phyloP scores from a whole-genome alignment of 805 yeast species.

The Spathaspora passalidarum region DNA sequence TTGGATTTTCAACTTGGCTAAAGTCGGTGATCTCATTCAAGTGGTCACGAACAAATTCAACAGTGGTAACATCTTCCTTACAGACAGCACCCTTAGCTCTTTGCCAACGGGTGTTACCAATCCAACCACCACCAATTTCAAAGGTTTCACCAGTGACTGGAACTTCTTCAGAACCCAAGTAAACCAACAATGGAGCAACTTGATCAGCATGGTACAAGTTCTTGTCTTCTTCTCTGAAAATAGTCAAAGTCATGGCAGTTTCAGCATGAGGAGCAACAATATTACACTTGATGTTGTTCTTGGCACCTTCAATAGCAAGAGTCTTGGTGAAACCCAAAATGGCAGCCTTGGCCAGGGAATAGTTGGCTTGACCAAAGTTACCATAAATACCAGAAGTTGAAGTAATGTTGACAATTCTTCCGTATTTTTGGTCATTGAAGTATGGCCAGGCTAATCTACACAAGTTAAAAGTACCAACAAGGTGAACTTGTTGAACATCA shows the following conservation, averaged over 20 bases:
- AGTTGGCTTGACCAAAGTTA: slow-evolving; percentile 95
- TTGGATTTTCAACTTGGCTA: slow-evolving; percentile 51
- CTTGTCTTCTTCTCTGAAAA: slow-evolving; percentile 75
- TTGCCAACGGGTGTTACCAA: slow-evolving; percentile 93
- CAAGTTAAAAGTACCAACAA: slow-evolving; percentile 75
- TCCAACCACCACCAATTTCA: slow-evolving; percentile 97
- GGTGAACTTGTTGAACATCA: slow-evolving; percentile 75
- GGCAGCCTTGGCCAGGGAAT: slow-evolving; percentile 90
- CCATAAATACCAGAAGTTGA: slow-evolving; percentile 98
- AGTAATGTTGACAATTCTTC: slow-evolving; percentile 82
- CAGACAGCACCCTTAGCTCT: slow-evolving; percentile 82
- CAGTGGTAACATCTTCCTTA: slow-evolving; percentile 48
- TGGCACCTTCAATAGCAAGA: slow-evolving; percentile 87
- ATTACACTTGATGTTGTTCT: slow-evolving; percentile 69
- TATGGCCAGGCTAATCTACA: slow-evolving; percentile 92
- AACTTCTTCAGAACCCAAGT: slow-evolving; percentile 73
- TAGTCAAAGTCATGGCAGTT: slow-evolving; percentile 92
- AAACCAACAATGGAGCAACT: slow-evolving; percentile 86
- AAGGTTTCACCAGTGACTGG: slow-evolving; percentile 74
- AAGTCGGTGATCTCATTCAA: slow-evolving; percentile 70
- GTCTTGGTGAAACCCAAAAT: slow-evolving; percentile 83
- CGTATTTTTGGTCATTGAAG: slow-evolving; percentile 72
- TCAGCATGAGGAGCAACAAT: slow-evolving; percentile 97
- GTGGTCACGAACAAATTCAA: slow-evolving; percentile 69
- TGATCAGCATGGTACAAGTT: slow-evolving; percentile 82